A percentile compares a stretch with the other conserved stretches of the same genome.
phyloP scores from a whole-genome alignment of 371 early-diverging fungal species.

The Entomophthora muscae region DNA sequence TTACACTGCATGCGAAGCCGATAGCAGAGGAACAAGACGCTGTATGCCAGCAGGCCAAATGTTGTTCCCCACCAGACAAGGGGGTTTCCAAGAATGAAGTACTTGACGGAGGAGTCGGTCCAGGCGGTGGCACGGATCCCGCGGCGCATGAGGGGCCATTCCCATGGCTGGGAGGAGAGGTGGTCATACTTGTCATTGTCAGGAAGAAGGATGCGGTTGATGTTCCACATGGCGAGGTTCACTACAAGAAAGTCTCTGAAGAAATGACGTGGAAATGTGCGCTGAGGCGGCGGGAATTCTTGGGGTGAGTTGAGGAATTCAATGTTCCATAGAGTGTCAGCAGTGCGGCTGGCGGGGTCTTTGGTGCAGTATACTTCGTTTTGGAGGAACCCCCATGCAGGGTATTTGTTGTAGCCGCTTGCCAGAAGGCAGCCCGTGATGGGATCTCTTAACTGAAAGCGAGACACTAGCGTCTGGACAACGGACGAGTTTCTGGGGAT shows the following conservation, averaged over 20 bases:
- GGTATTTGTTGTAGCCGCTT: conserved; percentile 58
- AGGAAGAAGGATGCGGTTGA: conserved; percentile 66
- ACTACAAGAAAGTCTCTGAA: conserved; percentile 80
- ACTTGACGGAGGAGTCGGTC: conserved; percentile 37
- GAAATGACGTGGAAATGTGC: conserved; percentile 17
- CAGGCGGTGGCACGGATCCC: conserved; percentile 88
- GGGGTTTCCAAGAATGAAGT: conserved; percentile 96
- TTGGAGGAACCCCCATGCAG: conserved; percentile 94
- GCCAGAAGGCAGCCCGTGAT: conserved; percentile 57
- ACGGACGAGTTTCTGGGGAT: conserved; percentile 14
- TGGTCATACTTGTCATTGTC: conserved; percentile 78
- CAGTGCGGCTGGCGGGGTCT: conserved; percentile 30
- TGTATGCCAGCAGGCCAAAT: conserved; percentile 35
- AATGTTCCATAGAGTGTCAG: conserved; percentile 68
- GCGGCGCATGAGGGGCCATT: conserved; percentile 70
- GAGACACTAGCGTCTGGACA: conserved; percentile 35
- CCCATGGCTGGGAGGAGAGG: conserved; percentile 55
- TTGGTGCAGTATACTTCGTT: conserved; percentile 79
- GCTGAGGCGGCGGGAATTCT: conserved; percentile 12
- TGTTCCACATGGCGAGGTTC: conserved; percentile 72
- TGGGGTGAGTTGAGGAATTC: conserved; percentile 58
- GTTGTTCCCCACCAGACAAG: conserved; percentile 72
- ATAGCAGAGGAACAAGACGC: conserved; percentile 34
- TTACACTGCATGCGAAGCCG: conserved; percentile 52
- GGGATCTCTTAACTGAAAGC: conserved; percentile 45